Conservation (phyloP, 352 stramenopile species). For the Bremia lactucae region DNA sequence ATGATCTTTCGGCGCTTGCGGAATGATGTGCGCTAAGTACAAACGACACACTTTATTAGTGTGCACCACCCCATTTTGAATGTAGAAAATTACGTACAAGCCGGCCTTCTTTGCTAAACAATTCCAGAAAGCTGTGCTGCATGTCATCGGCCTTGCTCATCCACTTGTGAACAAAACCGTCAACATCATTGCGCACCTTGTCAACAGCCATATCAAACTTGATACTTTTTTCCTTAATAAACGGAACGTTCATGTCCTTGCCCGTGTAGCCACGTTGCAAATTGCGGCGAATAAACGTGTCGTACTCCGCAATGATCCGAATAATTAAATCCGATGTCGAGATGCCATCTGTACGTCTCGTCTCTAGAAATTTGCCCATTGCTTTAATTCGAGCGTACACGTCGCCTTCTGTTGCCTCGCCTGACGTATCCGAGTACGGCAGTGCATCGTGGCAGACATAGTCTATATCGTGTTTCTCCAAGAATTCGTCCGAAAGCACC, state of each 20-base stretch:
- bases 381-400: constrained; percentile 83
- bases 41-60: constrained; percentile 1
- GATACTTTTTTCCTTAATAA: constrained; percentile 83
- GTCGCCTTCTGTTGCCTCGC: constrained; percentile 58
- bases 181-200: constrained; percentile 73
- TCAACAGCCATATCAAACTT: constrained; percentile 83
- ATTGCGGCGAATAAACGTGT: constrained; percentile 87
- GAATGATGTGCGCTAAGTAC: constrained; percentile 46
- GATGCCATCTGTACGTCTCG: constrained; percentile 78
- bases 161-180: constrained; percentile 67
- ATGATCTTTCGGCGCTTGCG: constrained; percentile 78
- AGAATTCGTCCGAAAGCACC: constrained; percentile 77
- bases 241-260: constrained; percentile 89
- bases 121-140: constrained; percentile 63
- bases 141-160: constrained; percentile 73
- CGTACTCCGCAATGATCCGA: constrained; percentile 85
- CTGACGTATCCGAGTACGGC: constrained; percentile 73
- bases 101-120: constrained; percentile 67
- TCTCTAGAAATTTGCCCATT: constrained; percentile 81
- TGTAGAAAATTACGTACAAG: constrained; percentile 32
- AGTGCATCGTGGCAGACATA: constrained; percentile 85
- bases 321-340: constrained; percentile 87
- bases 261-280: constrained; percentile 81
- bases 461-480: constrained; percentile 79
- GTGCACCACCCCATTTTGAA: not conserved